Evolutionary conservation across 768 basidiomycete species (phyloP).

Genomic region (Gautieria morchelliformis): DNA sequence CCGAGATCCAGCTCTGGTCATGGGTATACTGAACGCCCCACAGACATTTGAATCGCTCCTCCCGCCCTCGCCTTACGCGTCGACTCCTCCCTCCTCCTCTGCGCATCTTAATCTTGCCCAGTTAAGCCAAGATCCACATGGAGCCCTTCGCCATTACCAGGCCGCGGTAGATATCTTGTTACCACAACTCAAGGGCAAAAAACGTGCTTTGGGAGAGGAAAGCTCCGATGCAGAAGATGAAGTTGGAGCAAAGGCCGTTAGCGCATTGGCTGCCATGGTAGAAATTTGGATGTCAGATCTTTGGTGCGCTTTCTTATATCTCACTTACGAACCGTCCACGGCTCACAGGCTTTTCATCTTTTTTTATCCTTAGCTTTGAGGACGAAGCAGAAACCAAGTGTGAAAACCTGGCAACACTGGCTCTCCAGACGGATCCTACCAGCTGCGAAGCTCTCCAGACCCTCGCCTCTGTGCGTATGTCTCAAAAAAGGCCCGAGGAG

Average conservation of each 20-base stretch:
- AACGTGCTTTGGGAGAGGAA: constrained; percentile 33
- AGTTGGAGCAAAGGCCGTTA: constrained; percentile 56
- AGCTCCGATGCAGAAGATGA: constrained; percentile 36
- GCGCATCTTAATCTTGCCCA: constrained; percentile 89
- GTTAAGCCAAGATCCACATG: constrained; percentile 65
- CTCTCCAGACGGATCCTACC: constrained; percentile 60
- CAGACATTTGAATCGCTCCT: constrained; percentile 56
- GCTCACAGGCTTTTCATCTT: neutral
- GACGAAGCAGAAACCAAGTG: constrained; percentile 75
- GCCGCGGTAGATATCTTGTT: constrained; percentile 66
- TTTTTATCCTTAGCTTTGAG: constrained; percentile 49
- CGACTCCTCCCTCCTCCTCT: constrained; percentile 55
- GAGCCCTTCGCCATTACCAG: constrained; percentile 68
- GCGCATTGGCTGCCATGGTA: constrained; percentile 79
- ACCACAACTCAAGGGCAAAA: constrained; percentile 62
- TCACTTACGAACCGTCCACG: neutral
- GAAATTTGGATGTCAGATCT: constrained; percentile 98
- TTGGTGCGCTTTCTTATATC: constrained; percentile 42
- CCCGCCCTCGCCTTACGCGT: constrained; percentile 51
- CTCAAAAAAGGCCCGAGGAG: constrained; percentile 76
- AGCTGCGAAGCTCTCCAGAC: constrained; percentile 74
- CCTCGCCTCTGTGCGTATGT: constrained; percentile 81
- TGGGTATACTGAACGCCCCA: neutral
- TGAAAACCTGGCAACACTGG: constrained; percentile 64
- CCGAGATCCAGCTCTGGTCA: neutral